These are phyloP conservation scores for Phoma sp. DNA, from an alignment of 2,329 filamentous ascomycete species.

Conservation along the genomic window DNA sequence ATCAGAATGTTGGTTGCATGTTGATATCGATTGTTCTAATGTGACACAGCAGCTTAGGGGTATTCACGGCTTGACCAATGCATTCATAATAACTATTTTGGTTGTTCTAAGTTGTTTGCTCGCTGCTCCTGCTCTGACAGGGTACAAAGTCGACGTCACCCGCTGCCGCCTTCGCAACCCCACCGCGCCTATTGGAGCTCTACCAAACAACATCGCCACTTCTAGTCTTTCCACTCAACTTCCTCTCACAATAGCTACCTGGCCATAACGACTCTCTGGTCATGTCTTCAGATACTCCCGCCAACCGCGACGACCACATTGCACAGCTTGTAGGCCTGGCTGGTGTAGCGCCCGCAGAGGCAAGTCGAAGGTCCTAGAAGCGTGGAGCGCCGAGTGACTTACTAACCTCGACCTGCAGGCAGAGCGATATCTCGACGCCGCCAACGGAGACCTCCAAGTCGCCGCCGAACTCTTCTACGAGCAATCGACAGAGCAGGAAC, in stretches of 20 bases:
- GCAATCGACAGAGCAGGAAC: constrained; percentile 32
- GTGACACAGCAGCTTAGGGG: not conserved
- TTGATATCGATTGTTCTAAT: not conserved
- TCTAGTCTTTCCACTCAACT: constrained; percentile 2
- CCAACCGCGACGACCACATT: constrained; percentile 43
- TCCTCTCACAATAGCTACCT: not conserved
- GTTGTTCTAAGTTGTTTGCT: not conserved
- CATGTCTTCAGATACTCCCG: constrained; percentile 43
- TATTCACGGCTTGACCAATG: not conserved
- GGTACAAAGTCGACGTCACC: constrained; percentile 25
- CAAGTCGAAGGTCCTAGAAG: constrained; percentile 41
- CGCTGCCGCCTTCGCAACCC: constrained; percentile 17
- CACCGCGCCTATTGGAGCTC: constrained; percentile 19
- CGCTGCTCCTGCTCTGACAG: not conserved
- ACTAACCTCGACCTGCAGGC: constrained; percentile 47
- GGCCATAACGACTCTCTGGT: not conserved
- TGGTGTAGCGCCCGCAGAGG: constrained; percentile 43
- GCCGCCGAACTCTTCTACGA: constrained; percentile 55
- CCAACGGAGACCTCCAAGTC: constrained; percentile 55
- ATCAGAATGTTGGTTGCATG: not conserved
- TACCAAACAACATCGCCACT: constrained; percentile 9
- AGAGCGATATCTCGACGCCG: constrained; percentile 51
- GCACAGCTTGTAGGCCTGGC: constrained; percentile 46
- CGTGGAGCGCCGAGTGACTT: constrained; percentile 21
- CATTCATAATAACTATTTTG: not conserved